phyloP scores from a whole-genome alignment of 2,329 filamentous ascomycete species.

The Diaporthe caulivora region DNA sequence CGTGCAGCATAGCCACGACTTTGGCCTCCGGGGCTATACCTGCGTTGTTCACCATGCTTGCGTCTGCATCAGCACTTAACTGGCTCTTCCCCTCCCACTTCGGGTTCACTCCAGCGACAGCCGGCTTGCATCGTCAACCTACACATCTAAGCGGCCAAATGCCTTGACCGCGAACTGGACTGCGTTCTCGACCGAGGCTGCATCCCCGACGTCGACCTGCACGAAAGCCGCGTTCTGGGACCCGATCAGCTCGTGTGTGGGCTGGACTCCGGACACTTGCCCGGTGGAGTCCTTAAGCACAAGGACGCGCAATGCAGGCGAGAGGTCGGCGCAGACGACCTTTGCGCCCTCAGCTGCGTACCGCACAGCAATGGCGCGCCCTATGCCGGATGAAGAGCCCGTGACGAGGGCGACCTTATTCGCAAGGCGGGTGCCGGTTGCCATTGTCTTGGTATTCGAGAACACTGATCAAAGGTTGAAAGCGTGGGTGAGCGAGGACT shows the following conservation, averaged over 20 bases:
- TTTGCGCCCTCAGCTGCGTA: conserved; percentile 23
- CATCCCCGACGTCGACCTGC: conserved; percentile 2
- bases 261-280: neutral
- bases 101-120: neutral
- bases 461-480: neutral
- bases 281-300: neutral
- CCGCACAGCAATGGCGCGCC: conserved; percentile 9
- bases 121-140: neutral
- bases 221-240: neutral
- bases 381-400: conserved; percentile 22
- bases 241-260: conserved; percentile 16
- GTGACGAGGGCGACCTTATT: conserved; percentile 24
- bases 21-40: conserved; percentile 15
- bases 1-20: conserved; percentile 56
- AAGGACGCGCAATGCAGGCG: neutral
- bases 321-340: conserved; percentile 22
- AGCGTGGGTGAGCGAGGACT: neutral
- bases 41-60: conserved; percentile 29
- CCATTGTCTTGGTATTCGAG: neutral
- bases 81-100: neutral
- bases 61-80: neutral
- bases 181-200: conserved; percentile 14
- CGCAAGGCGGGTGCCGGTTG: conserved; percentile 11
- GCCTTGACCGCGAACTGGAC: conserved; percentile 3
- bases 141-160: conserved; percentile 23